Conservation (phyloP, 2,329 filamentous ascomycete species). For the Fusarium sp. region DNA sequence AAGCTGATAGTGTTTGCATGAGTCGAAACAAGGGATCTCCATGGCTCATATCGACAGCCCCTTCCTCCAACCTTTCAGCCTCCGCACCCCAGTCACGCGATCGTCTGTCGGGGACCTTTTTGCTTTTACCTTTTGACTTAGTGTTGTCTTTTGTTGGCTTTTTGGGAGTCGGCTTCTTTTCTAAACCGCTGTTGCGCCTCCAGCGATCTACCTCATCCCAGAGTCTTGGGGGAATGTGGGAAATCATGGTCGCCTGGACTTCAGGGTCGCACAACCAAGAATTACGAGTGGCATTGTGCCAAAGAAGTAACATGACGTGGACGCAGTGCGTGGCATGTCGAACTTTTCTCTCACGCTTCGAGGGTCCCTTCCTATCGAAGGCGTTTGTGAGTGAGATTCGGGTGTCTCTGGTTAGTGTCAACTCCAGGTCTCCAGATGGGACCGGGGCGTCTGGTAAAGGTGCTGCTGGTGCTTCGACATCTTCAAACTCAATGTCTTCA, state of each 20-base stretch:
- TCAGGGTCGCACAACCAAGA: conserved; percentile 84
- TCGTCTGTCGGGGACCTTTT: conserved; percentile 55
- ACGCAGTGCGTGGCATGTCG: conserved; percentile 86
- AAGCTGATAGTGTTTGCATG: conserved; percentile 81
- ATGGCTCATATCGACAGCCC: conserved; percentile 81
- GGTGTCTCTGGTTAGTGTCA: conserved; percentile 75
- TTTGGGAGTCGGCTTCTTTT: conserved; percentile 56
- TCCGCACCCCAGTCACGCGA: conserved; percentile 77
- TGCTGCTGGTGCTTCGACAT: conserved; percentile 75
- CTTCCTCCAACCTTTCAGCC: conserved; percentile 78
- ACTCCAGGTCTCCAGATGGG: conserved; percentile 77
- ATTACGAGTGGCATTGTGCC: conserved; percentile 90
- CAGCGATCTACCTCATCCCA: conserved; percentile 82
- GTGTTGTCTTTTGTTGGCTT: conserved; percentile 42
- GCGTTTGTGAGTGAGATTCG: conserved; percentile 73
- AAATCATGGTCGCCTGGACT: conserved; percentile 81
- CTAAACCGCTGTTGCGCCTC: conserved; percentile 77
- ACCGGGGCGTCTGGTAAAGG: conserved; percentile 61
- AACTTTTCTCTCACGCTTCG: conserved; percentile 86
- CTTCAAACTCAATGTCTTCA: conserved; percentile 71
- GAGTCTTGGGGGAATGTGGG: conserved; percentile 77
- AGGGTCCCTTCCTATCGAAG: conserved; percentile 83
- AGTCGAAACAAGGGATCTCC: conserved; percentile 86
- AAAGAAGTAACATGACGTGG: conserved; percentile 89
- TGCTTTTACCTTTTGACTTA: conserved; percentile 58